Evolutionary conservation across 306 rosid genomes (phyloP), one percentile per base, ranked within the genome.

Genomic region (Cicer chorassanicum): DNA sequence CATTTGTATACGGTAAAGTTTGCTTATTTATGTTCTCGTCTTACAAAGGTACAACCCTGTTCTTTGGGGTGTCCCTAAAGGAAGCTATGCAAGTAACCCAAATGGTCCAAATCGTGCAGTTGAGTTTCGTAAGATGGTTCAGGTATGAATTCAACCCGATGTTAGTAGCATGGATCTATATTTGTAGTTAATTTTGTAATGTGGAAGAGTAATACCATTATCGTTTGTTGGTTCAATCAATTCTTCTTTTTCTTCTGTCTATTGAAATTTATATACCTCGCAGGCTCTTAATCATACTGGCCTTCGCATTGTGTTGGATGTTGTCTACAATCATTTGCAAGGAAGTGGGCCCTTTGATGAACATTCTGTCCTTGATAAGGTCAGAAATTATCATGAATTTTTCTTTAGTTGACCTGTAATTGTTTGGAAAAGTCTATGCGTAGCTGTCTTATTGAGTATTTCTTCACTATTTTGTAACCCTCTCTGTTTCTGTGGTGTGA

Each of bases 11-110:
- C 24, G 19, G 63, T 65, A 19, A 70, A 18, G 18, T 76, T 77
- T 42, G 34, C 74, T 83, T 72, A 65, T 64, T 78, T 63, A 16
- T 61, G n/a, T 67, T 66, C 60, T 9, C 77, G 64, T 75, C 74
- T 71, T 77, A 40, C 29, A 59, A 82, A 94, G 98, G 89, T 94
- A 90, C 81, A 94, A 91, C 83, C 98, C 98, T 78, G 89, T 91
- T 72, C 86, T 94, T 59, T 91, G 97, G 96, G 98, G 98, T 6
- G 95, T 90, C 64, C 98, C 98, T 43, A 94, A 94, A 88, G 98
- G 98, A 74, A 88, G 98, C 83, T 94, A 94, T 82, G 96, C 98
- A 56, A 90, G 90, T 80, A 79, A 85, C 59, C 89, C 97, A 44
- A 87, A 87, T 78, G 96, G 98, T 80, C 85, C 95, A 63, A 78